A percentile compares a stretch with the other conserved stretches of the same genome.
phyloP scores from a whole-genome alignment of 2,329 filamentous ascomycete species.

The Mycosphaerelloides madeirae region DNA sequence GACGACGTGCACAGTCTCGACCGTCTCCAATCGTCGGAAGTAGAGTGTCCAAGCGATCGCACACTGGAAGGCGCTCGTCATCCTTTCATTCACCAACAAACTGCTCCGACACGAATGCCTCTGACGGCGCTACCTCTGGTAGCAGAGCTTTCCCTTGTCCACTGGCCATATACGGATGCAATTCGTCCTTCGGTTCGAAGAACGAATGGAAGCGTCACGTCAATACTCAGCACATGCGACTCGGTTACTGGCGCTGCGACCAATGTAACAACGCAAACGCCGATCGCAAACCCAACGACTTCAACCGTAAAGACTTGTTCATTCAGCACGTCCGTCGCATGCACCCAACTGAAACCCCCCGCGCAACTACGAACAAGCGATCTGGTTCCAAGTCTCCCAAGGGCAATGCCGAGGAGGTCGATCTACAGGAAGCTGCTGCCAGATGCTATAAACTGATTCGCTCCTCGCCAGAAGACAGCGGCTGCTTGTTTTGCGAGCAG shows the following conservation, averaged over 20 bases:
- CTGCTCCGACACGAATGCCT: not conserved
- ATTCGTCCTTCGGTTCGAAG: constrained; percentile 68
- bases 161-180: constrained; percentile 72
- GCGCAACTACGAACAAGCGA: constrained; percentile 37
- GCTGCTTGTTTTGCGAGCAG: constrained; percentile 62
- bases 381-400: constrained; percentile 9
- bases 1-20: constrained; percentile 13
- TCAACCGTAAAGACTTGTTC: constrained; percentile 90
- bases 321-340: constrained; percentile 83
- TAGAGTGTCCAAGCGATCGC: constrained; percentile 16
- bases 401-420: constrained; percentile 15
- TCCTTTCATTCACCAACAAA: constrained; percentile 5
- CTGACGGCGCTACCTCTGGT: not conserved
- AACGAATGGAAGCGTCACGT: constrained; percentile 96
- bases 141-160: constrained; percentile 64
- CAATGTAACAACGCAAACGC: constrained; percentile 43
- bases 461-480: constrained; percentile 55
- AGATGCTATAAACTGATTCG: constrained; percentile 60
- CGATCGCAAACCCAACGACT: constrained; percentile 51
- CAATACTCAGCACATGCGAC: constrained; percentile 69
- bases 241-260: constrained; percentile 71
- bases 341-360: constrained; percentile 55
- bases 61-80: constrained; percentile 8
- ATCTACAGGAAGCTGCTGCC: constrained; percentile 50
- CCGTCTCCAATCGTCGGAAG: constrained; percentile 3